Evolutionary conservation across 805 yeast species (phyloP).

Genomic region (Suhomyces xylopsoci): DNA sequence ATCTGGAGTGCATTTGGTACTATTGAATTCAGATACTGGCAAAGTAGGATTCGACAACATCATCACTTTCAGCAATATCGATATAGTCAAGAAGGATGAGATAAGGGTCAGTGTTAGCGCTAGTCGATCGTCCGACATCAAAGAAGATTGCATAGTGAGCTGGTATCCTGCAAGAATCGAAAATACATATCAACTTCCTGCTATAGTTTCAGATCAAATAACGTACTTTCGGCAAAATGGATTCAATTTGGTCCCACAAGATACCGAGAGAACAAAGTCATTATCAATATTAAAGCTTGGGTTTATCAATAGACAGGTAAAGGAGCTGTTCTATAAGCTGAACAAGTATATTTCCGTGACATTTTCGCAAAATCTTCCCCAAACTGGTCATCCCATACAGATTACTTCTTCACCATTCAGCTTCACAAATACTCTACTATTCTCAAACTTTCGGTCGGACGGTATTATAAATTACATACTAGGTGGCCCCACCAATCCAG

Average conservation of each 20-base stretch:
- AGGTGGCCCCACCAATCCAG: slow-evolving; percentile 7
- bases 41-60: neutral
- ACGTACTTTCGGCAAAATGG: slow-evolving; percentile 20
- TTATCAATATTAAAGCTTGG: slow-evolving; percentile 3
- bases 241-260: slow-evolving; percentile 21
- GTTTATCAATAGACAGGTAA: neutral
- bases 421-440: slow-evolving; percentile 29
- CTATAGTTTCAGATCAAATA: slow-evolving; percentile 9
- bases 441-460: slow-evolving; percentile 20
- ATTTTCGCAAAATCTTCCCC: neutral
- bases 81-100: neutral
- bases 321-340: neutral
- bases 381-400: slow-evolving; percentile 2
- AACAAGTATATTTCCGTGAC: neutral
- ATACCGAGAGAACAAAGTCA: slow-evolving; percentile 4
- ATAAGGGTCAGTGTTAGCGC: neutral
- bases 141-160: slow-evolving; percentile 1
- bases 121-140: neutral
- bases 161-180: slow-evolving; percentile 8
- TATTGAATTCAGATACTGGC: neutral
- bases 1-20: slow-evolving; percentile 22
- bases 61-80: neutral
- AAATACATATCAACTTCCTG: neutral
- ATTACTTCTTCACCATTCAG: slow-evolving; percentile 23
- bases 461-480: slow-evolving; percentile 26